phyloP scores from a whole-genome alignment of 2,329 filamentous ascomycete genomes.

The Apiospora koreana region DNA sequence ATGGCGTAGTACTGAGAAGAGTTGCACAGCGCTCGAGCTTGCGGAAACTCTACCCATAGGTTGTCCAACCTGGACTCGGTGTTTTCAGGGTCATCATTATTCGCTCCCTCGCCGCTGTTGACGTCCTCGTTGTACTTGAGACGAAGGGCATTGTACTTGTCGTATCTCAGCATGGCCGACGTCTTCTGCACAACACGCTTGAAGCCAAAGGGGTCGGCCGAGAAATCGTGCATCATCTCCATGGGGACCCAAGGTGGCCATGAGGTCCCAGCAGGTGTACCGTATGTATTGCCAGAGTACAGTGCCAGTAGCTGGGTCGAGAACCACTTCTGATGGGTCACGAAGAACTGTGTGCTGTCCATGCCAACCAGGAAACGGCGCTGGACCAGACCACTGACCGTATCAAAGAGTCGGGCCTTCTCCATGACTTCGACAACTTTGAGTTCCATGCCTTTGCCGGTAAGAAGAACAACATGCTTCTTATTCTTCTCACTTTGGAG shows the following conservation, averaged over 20 bases:
- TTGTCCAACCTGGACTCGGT: slow-evolving; percentile 87
- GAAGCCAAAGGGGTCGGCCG: slow-evolving; percentile 94
- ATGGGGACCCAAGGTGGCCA: slow-evolving; percentile 99
- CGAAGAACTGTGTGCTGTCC: slow-evolving; percentile 98
- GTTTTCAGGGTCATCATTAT: slow-evolving; percentile 53
- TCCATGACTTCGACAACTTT: slow-evolving; percentile 99
- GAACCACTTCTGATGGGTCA: slow-evolving; percentile 92
- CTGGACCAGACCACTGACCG: slow-evolving; percentile 93
- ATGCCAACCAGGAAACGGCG: slow-evolving; percentile 91
- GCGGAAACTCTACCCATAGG: slow-evolving; percentile 94
- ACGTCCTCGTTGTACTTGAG: slow-evolving; percentile 97
- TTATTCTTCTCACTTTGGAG: slow-evolving; percentile 98
- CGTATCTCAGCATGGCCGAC: slow-evolving; percentile 89
- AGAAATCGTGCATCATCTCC: slow-evolving; percentile 97
- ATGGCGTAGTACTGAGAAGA: slow-evolving; percentile 96
- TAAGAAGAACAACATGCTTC: slow-evolving; percentile 94
- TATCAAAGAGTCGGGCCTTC: slow-evolving; percentile 87
- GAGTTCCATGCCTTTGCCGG: slow-evolving; percentile 96
- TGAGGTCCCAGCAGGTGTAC: slow-evolving; percentile 76
- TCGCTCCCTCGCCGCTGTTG: slow-evolving; percentile 62
- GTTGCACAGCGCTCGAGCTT: slow-evolving; percentile 92
- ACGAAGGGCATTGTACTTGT: slow-evolving; percentile 97
- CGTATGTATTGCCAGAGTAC: slow-evolving; percentile 93
- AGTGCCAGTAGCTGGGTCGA: slow-evolving; percentile 81
- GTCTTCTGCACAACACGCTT: slow-evolving; percentile 96